Conservation (phyloP, 495 filamentous ascomycete genomes). For the Tricharina praecox region DNA sequence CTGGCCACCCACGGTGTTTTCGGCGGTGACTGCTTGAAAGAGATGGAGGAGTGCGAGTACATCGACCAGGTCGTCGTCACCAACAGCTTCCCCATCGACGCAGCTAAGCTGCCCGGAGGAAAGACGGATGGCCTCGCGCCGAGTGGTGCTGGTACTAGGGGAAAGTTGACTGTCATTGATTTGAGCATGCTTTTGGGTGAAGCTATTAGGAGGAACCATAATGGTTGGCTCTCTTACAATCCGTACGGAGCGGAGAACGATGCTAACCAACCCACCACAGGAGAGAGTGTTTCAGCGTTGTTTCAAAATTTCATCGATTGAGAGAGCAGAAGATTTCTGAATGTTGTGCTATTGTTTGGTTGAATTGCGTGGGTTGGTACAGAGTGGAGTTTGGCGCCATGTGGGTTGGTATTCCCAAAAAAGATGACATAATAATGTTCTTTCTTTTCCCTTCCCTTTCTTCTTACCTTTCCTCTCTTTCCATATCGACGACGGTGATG, state of each 20-base stretch:
- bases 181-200: constrained; percentile 74
- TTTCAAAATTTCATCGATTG: constrained; percentile 55
- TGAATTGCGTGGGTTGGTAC: constrained; percentile 7
- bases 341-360: constrained; percentile 2
- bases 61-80: constrained; percentile 92
- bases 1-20: constrained; percentile 96
- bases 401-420: constrained; percentile 4
- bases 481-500: too few relatives aligned
- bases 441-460: constrained; percentile 9
- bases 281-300: constrained; percentile 67
- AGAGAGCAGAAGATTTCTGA: neutral
- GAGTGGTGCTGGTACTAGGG: constrained; percentile 7
- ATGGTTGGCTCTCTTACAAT: constrained; percentile 46
- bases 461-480: constrained; percentile 2
- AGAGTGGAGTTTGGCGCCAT: constrained; percentile 6
- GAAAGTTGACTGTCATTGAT: constrained; percentile 74
- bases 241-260: constrained; percentile 17
- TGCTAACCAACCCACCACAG: constrained; percentile 16
- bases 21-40: constrained; percentile 69
- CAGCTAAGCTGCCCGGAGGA: constrained; percentile 46
- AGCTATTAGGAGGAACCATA: constrained; percentile 87
- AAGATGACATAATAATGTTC: constrained; percentile 1
- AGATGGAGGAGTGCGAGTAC: constrained; percentile 78
- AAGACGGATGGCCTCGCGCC: constrained; percentile 28
- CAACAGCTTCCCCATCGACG: constrained; percentile 80